These are phyloP conservation scores for Phialophora tarda DNA, from an alignment of 2,329 filamentous ascomycete species.

Conservation along the genomic window DNA sequence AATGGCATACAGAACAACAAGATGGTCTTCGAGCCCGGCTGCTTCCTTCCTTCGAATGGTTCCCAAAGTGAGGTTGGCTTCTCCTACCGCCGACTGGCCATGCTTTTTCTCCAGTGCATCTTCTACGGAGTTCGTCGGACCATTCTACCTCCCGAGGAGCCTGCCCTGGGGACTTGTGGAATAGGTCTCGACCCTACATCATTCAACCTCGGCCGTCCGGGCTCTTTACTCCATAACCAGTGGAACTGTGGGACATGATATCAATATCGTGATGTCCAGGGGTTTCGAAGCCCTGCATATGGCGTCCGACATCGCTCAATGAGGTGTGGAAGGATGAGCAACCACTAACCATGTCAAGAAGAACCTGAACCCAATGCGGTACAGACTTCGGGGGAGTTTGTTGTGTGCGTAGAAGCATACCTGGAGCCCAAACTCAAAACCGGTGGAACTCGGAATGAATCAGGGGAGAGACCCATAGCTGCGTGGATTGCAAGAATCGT, in stretches of 20 bases:
- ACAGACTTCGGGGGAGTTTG: neutral
- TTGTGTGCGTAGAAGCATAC: neutral
- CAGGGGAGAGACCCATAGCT: neutral
- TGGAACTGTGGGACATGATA: neutral
- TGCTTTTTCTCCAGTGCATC: neutral
- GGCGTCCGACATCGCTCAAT: neutral
- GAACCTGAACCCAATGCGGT: neutral
- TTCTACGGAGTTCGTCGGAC: neutral
- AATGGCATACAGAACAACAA: constrained; percentile 72
- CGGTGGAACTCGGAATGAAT: constrained; percentile 15
- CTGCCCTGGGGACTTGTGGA: neutral
- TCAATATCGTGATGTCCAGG: neutral
- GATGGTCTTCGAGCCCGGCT: constrained; percentile 53
- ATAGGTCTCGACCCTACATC: neutral
- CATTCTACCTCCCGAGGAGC: neutral
- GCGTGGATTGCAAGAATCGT: constrained; percentile 4
- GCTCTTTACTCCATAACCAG: neutral
- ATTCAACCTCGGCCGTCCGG: neutral
- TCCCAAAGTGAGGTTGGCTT: constrained; percentile 33
- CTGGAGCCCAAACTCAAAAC: constrained; percentile 8
- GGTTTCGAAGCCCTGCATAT: neutral
- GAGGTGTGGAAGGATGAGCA: neutral
- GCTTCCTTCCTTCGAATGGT: constrained; percentile 40
- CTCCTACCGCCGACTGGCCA: neutral
- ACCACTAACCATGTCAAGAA: neutral